Percentiles rank a stretch among this genome's conserved stretches.
Evolutionary conservation across 352 stramenopile genomes (phyloP).

Genomic region (Pythium aristosporum): DNA sequence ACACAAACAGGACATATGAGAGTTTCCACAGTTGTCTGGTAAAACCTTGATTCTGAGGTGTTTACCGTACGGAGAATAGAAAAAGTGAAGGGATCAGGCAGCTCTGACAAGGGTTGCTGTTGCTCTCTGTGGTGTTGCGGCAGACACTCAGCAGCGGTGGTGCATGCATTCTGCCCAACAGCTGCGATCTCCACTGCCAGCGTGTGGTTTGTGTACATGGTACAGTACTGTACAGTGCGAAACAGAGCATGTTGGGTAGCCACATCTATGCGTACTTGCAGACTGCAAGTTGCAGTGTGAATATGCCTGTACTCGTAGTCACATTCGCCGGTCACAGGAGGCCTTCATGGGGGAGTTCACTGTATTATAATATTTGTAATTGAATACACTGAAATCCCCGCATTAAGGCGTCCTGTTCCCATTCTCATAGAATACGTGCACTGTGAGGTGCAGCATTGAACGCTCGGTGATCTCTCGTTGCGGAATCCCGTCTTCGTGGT

Average conservation of each 20-base stretch:
- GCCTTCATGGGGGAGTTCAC: too few species aligned
- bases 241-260: too few species aligned
- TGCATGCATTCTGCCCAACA: neutral
- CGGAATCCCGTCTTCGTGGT: neutral
- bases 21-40: neutral
- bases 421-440: neutral
- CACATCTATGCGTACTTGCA: too few species aligned
- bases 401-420: neutral
- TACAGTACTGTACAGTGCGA: neutral
- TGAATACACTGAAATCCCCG: too few species aligned
- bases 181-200: constrained; percentile 1
- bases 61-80: neutral
- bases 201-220: constrained; percentile 2
- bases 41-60: constrained; percentile 10
- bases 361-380: too few species aligned
- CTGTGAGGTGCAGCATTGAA: too few species aligned
- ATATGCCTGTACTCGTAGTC: too few species aligned
- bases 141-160: neutral
- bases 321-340: too few species aligned
- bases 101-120: neutral
- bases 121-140: neutral
- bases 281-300: too few species aligned
- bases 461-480: neutral
- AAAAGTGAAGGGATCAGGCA: constrained; percentile 6
- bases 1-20: constrained; percentile 1